Evolutionary conservation across 495 filamentous ascomycete species (phyloP).

Genomic region (Lasiosphaeriaceae sp.): DNA sequence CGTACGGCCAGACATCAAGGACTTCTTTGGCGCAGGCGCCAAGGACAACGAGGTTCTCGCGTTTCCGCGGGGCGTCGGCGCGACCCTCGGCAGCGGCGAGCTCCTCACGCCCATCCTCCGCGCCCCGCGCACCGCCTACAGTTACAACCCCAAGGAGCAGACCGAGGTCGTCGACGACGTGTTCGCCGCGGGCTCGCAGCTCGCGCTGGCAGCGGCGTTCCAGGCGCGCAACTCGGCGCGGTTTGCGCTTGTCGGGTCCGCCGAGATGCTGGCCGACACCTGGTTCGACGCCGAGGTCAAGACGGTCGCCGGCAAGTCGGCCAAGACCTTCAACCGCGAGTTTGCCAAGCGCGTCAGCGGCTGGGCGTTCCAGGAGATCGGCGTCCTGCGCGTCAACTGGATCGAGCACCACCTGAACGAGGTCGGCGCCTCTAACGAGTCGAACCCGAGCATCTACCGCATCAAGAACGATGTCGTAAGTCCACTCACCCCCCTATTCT

Average conservation of each 20-base stretch:
- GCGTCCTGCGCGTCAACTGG: conserved; percentile 80
- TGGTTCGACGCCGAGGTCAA: conserved; percentile 87
- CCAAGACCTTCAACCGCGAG: conserved; percentile 69
- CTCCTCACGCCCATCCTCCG: conserved; percentile 77
- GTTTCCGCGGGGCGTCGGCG: conserved; percentile 74
- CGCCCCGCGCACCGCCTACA: conserved; percentile 80
- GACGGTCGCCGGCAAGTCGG: conserved; percentile 47
- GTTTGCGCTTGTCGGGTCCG: conserved; percentile 79
- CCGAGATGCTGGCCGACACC: conserved; percentile 79
- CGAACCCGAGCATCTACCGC: conserved; percentile 86
- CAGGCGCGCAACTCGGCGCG: conserved; percentile 93
- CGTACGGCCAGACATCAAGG: conserved; percentile 65
- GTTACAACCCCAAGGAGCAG: conserved; percentile 92
- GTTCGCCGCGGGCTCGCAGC: conserved; percentile 76
- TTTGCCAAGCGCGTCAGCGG: conserved; percentile 78
- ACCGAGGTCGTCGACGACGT: conserved; percentile 64
- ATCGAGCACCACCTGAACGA: conserved; percentile 75
- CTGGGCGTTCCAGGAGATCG: conserved; percentile 93
- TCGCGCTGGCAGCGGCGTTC: conserved; percentile 75
- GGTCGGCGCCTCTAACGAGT: conserved; percentile 44
- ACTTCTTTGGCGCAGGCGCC: conserved; percentile 70
- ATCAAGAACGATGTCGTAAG: conserved; percentile 96
- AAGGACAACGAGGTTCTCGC: conserved; percentile 54
- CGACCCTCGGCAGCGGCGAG: conserved; percentile 70
- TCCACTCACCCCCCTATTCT: conserved; percentile 19